Conservation (phyloP, 805 yeast genomes). For the Tetrapisispora arboricola region DNA sequence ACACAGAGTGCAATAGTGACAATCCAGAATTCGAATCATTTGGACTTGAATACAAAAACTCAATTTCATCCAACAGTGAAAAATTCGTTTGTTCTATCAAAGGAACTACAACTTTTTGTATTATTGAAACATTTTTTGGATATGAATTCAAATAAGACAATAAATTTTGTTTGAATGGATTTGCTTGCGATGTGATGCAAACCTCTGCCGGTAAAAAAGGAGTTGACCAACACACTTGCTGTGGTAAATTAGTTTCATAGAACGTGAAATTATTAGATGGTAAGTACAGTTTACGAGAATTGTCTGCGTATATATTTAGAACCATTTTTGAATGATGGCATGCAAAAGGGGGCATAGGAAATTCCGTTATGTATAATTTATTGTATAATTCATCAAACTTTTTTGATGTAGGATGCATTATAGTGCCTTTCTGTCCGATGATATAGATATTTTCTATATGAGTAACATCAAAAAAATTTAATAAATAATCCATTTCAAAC, state of each 20-base stretch:
- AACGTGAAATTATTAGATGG: slow-evolving; percentile 51
- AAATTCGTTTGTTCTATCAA: slow-evolving; percentile 32
- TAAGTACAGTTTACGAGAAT: slow-evolving; percentile 40
- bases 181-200: background rate
- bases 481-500: slow-evolving; percentile 33
- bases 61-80: slow-evolving; percentile 17
- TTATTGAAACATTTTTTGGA: slow-evolving; percentile 20
- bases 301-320: slow-evolving; percentile 42
- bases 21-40: slow-evolving; percentile 30
- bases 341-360: slow-evolving; percentile 32
- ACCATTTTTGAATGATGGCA: slow-evolving; percentile 63
- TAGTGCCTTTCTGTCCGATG: slow-evolving; percentile 28
- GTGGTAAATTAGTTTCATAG: slow-evolving; percentile 45
- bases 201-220: slow-evolving; percentile 29
- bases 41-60: slow-evolving; percentile 49
- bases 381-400: slow-evolving; percentile 6
- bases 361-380: slow-evolving; percentile 19
- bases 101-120: slow-evolving; percentile 17
- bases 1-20: slow-evolving; percentile 7
- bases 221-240: slow-evolving; percentile 59
- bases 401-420: slow-evolving; percentile 13
- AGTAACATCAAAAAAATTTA: slow-evolving; percentile 20
- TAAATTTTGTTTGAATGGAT: slow-evolving; percentile 38
- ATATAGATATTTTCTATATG: slow-evolving; percentile 17
- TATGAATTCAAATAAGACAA: slow-evolving; percentile 38